Evolutionary conservation across 371 early-diverging fungal genomes (phyloP).

Genomic region (Catenaria anguillulae): DNA sequence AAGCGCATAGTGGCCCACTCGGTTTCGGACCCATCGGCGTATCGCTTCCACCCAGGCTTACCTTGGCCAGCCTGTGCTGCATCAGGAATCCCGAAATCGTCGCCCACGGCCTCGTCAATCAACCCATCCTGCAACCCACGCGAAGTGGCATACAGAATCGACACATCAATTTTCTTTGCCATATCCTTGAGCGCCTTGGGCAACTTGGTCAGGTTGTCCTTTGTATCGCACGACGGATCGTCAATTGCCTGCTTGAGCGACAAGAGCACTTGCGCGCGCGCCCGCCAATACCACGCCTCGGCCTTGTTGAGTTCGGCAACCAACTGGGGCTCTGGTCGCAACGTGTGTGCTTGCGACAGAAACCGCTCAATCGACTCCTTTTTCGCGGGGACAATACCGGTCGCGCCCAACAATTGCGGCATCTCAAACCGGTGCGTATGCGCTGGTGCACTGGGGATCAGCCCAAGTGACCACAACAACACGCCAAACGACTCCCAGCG

Average conservation of each 20-base stretch:
- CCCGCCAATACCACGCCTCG: conserved; percentile 43
- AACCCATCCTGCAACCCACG: conserved; percentile 22
- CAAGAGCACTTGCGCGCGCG: conserved; percentile 30
- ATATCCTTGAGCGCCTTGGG: background rate
- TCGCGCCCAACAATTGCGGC: conserved; percentile 25
- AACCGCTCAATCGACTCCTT: conserved; percentile 28
- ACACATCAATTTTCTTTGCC: conserved; percentile 13
- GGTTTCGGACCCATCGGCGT: conserved; percentile 21
- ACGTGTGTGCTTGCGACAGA: conserved; percentile 16
- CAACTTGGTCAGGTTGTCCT: conserved; percentile 4
- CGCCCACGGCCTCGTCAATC: conserved; percentile 15
- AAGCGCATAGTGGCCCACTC: conserved; percentile 22
- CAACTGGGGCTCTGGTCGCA: conserved; percentile 12
- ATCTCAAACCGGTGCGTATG: conserved; percentile 29
- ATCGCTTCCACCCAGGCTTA: conserved; percentile 15
- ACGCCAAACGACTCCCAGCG: conserved; percentile 40
- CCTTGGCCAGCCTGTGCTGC: conserved; percentile 10
- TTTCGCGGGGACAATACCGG: conserved; percentile 33
- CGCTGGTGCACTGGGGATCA: conserved; percentile 25
- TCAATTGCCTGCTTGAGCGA: conserved; percentile 12
- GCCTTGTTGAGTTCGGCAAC: conserved; percentile 22
- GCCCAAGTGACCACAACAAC: conserved; percentile 29
- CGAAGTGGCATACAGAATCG: conserved; percentile 24
- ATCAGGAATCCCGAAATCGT: conserved; percentile 30
- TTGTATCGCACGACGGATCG: conserved; percentile 16